Evolutionary conservation across 2,329 filamentous ascomycete species (phyloP).

Genomic region (Leptographium lundbergii): DNA sequence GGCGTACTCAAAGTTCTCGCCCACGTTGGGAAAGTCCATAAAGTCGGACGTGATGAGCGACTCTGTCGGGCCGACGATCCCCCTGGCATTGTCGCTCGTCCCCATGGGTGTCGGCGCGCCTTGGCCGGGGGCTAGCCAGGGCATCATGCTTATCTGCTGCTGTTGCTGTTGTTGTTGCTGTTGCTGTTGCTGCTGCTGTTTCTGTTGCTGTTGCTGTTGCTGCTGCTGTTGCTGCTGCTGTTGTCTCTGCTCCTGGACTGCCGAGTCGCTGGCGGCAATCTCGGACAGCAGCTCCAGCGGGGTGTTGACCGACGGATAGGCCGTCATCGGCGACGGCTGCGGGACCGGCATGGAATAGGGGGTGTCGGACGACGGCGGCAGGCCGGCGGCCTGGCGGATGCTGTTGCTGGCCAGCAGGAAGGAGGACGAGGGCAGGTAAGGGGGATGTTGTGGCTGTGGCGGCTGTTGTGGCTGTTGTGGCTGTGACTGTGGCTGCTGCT

Average conservation of each 20-base stretch:
- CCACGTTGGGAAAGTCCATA: slow-evolving; percentile 21
- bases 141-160: background rate
- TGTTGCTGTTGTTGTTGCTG: slow-evolving; percentile 3
- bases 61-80: background rate
- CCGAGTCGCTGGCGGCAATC: slow-evolving; percentile 34
- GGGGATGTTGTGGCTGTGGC: background rate
- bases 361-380: background rate
- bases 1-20: slow-evolving; percentile 29
- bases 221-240: background rate
- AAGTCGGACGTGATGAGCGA: slow-evolving; percentile 16
- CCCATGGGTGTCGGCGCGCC: background rate
- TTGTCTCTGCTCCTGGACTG: slow-evolving; percentile 5
- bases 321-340: slow-evolving; percentile 2
- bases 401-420: slow-evolving; percentile 8
- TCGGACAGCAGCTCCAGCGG: slow-evolving; percentile 45
- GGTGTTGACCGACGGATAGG: slow-evolving; percentile 29
- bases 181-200: background rate
- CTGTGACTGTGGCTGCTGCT: background rate
- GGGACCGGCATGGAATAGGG: background rate
- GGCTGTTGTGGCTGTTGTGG: background rate
- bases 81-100: background rate
- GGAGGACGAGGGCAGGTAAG: slow-evolving; percentile 1
- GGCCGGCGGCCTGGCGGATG: no score
- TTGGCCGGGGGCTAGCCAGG: background rate
- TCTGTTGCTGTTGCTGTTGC: slow-evolving; percentile 10